Conservation (phyloP, 331 rosid genomes). For the Quercus lobata region DNA sequence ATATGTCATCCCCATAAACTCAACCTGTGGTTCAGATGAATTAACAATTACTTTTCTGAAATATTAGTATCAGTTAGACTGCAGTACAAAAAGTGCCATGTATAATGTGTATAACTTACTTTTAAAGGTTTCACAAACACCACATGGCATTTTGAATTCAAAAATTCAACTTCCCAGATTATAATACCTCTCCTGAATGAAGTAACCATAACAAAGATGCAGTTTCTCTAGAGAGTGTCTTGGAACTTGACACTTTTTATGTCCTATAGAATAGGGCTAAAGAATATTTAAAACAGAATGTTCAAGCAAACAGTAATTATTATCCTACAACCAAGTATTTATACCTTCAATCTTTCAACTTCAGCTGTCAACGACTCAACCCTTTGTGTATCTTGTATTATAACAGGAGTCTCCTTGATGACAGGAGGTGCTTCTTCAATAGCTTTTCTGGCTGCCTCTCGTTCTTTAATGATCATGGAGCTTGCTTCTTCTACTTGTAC, state of each 20-base stretch:
- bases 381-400: slow-evolving; percentile 87
- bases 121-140: no score
- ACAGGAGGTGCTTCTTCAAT: slow-evolving; percentile 98
- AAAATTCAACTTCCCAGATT: no score
- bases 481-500: slow-evolving; percentile 87
- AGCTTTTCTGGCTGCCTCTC: slow-evolving; percentile 81
- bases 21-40: neutral
- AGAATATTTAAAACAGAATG: neutral
- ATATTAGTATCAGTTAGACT: no score
- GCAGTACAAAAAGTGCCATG: no score
- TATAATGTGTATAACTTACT: no score
- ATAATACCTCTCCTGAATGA: no score
- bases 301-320: neutral
- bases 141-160: no score
- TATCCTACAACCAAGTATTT: slow-evolving; percentile 12
- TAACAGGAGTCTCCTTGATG: slow-evolving; percentile 93
- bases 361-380: slow-evolving; percentile 72
- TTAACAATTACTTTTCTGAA: no score
- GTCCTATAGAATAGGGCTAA: neutral
- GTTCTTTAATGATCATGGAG: slow-evolving; percentile 75
- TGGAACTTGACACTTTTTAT: no score
- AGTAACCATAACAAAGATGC: no score
- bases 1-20: slow-evolving; percentile 18
- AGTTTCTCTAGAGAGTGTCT: no score
- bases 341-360: slow-evolving; percentile 83